These are phyloP conservation scores for Backusella circina DNA, from an alignment of 192 early-diverging fungal species.

Conservation along the genomic window DNA sequence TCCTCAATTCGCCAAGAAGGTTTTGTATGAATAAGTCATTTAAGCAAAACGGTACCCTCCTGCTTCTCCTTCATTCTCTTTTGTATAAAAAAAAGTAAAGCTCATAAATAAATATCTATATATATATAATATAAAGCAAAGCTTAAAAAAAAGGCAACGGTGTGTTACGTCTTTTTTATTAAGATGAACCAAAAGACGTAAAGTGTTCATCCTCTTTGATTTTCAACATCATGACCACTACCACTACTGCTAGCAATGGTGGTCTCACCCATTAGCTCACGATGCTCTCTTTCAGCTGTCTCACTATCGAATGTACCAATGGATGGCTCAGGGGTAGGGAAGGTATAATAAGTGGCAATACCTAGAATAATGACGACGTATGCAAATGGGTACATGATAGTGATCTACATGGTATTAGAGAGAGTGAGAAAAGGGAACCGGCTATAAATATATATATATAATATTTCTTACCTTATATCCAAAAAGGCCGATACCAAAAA, in stretches of 20 bases:
- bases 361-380: slow-evolving; percentile 65
- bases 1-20: slow-evolving; percentile 84
- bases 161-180: slow-evolving; percentile 19
- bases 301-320: slow-evolving; percentile 34
- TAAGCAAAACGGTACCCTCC: not conserved
- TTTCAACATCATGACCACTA: not conserved
- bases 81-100: not conserved
- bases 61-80: not conserved
- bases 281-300: slow-evolving; percentile 16
- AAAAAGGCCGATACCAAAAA: slow-evolving; percentile 73
- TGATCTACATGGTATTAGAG: not conserved
- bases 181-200: slow-evolving; percentile 30
- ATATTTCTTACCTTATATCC: slow-evolving; percentile 42
- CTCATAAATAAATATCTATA: not conserved
- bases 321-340: slow-evolving; percentile 51
- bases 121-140: not conserved
- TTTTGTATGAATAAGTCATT: slow-evolving; percentile 26
- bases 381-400: slow-evolving; percentile 61
- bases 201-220: slow-evolving; percentile 16
- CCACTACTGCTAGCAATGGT: not conserved
- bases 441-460: too few species aligned
- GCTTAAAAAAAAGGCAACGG: not conserved
- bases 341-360: slow-evolving; percentile 63
- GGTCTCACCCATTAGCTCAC: slow-evolving; percentile 21
- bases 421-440: not conserved